Evolutionary conservation across 78 protist genomes (phyloP).

Genomic region (Dictyostelium discoideum): DNA sequence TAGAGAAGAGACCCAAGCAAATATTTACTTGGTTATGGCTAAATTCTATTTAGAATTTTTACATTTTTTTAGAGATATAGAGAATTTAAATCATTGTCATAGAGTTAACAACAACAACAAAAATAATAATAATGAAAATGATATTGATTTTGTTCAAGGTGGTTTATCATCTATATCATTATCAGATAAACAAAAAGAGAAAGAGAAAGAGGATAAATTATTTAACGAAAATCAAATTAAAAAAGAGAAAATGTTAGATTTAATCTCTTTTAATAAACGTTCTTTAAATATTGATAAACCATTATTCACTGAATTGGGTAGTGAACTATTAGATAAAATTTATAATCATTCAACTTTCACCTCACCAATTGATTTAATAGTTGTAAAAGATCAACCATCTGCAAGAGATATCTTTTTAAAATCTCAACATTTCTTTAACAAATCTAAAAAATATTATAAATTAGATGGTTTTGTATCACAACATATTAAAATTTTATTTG

Average conservation of each 20-base stretch:
- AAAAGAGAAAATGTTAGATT: not conserved
- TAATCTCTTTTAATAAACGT: conserved; percentile 7
- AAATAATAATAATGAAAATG: not conserved
- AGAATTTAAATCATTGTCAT: conserved; percentile 10
- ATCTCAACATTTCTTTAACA: conserved; percentile 26
- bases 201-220: not conserved
- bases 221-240: not conserved
- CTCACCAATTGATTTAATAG: not conserved
- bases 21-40: not conserved
- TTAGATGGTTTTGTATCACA: conserved; percentile 36
- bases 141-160: not conserved
- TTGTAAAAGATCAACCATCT: not conserved
- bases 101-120: not conserved
- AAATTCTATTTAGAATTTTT: conserved; percentile 3
- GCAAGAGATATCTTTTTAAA: conserved; percentile 36
- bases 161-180: not conserved
- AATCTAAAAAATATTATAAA: conserved; percentile 26
- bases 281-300: not conserved
- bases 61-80: not conserved
- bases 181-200: not conserved
- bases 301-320: conserved; percentile 13
- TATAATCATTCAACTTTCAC: not conserved
- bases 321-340: not conserved
- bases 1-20: conserved; percentile 9
- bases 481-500: conserved; percentile 25